Evolutionary conservation across 2,329 filamentous ascomycete genomes (phyloP).

Genomic region (Diaporthe sp.): DNA sequence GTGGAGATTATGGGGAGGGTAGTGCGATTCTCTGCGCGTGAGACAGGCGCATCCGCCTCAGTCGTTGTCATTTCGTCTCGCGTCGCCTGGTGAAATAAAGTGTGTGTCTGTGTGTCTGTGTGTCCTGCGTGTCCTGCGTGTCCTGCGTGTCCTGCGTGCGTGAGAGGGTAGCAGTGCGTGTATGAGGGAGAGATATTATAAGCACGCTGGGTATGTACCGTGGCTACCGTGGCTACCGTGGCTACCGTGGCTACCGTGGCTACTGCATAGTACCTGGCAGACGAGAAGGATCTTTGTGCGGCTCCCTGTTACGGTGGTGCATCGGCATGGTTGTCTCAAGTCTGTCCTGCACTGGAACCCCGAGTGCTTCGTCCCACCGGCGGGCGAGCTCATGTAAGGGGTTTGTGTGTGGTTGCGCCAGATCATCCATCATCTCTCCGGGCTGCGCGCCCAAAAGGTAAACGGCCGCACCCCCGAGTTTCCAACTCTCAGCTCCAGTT

Average conservation of each 20-base stretch:
- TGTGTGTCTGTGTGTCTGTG: neutral
- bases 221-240: neutral
- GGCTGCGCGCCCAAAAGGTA: neutral
- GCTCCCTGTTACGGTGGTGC: slow-evolving; percentile 19
- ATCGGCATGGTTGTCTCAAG: slow-evolving; percentile 25
- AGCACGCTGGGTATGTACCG: neutral
- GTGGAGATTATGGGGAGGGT: slow-evolving; percentile 1
- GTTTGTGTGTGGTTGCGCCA: slow-evolving; percentile 2
- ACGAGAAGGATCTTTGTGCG: neutral
- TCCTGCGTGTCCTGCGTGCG: neutral
- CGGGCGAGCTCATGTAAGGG: slow-evolving; percentile 15
- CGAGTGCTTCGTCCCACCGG: slow-evolving; percentile 14
- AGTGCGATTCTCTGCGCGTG: slow-evolving; percentile 13
- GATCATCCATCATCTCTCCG: slow-evolving; percentile 12
- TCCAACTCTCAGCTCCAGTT: slow-evolving; percentile 2
- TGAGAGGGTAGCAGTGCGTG: slow-evolving; percentile 13
- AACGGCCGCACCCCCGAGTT: slow-evolving; percentile 1
- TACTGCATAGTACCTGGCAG: neutral
- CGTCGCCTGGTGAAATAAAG: neutral
- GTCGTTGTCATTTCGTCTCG: slow-evolving; percentile 16
- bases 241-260: neutral
- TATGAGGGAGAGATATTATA: slow-evolving; percentile 1
- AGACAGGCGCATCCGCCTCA: slow-evolving; percentile 6
- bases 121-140: neutral
- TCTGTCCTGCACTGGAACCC: slow-evolving; percentile 27